Conservation (phyloP, 75 land plant species). For the Ceratopteris richardii region DNA sequence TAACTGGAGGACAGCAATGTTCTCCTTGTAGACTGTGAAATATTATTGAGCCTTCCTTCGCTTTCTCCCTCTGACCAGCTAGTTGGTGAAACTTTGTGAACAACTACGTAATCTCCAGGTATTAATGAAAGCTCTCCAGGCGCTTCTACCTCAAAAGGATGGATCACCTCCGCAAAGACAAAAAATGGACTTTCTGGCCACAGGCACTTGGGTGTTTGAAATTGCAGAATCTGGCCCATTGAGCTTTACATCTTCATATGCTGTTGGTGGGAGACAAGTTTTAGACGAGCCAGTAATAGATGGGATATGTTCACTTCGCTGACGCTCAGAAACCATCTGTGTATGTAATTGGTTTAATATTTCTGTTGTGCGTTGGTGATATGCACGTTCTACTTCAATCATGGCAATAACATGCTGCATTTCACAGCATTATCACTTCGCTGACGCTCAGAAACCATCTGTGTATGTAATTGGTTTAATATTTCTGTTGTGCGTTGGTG, state of each 20-base stretch:
- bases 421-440: no score
- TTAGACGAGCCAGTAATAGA: conserved; percentile 7
- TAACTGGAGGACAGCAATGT: no score
- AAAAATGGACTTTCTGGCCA: conserved; percentile 6
- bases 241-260: conserved; percentile 17
- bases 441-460: conserved; percentile 48
- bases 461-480: conserved; percentile 69
- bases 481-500: conserved; percentile 54
- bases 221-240: conserved; percentile 2
- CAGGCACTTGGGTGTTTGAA: neutral
- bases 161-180: conserved; percentile 20
- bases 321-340: conserved; percentile 14
- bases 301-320: conserved; percentile 19
- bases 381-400: no score
- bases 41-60: no score
- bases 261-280: conserved; percentile 9
- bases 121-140: conserved; percentile 14
- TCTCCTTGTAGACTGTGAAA: no score
- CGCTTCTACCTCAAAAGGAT: conserved; percentile 25
- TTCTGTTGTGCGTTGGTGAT: no score
- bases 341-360: no score
- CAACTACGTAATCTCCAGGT: conserved; percentile 23
- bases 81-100: conserved; percentile 22
- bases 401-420: no score
- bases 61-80: no score